Percentiles rank a stretch among this genome's conserved stretches.
Conservation (phyloP, 1,139 yeast genomes). For the Debaryomyces coudertii region DNA sequence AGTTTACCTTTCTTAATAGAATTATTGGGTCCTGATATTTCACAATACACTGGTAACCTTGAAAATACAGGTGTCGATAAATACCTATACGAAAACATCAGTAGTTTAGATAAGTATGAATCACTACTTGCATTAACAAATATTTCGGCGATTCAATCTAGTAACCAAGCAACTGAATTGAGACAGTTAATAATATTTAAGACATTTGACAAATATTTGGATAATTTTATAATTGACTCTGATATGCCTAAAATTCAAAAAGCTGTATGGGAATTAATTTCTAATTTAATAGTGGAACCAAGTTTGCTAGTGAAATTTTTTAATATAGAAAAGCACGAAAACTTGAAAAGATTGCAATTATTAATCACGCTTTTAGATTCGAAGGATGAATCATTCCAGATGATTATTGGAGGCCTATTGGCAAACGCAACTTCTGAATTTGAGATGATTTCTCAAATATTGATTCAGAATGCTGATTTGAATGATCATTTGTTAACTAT, state of each 20-base stretch:
- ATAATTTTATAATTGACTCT: conserved; percentile 42
- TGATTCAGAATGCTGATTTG: conserved; percentile 30
- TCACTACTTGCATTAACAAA: conserved; percentile 53
- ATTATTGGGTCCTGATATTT: conserved; percentile 39
- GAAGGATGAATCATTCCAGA: conserved; percentile 39
- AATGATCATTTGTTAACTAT: conserved; percentile 27
- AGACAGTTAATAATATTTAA: conserved; percentile 38
- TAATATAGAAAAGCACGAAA: conserved; percentile 38
- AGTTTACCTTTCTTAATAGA: conserved; percentile 54
- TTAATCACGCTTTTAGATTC: conserved; percentile 46
- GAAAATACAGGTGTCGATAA: conserved; percentile 14
- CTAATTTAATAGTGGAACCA: conserved; percentile 51
- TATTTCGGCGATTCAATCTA: conserved; percentile 31
- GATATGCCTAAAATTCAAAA: conserved; percentile 42
- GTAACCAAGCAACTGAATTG: conserved; percentile 30
- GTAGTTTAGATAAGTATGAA: conserved; percentile 45
- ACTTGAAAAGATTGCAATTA: conserved; percentile 37
- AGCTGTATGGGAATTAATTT: conserved; percentile 51
- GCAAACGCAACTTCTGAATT: conserved; percentile 54
- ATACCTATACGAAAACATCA: conserved; percentile 30
- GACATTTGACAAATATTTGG: conserved; percentile 36
- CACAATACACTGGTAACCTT: conserved; percentile 23
- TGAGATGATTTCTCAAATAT: conserved; percentile 43
- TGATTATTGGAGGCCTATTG: conserved; percentile 47
- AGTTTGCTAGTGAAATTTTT: conserved; percentile 52